Evolutionary conservation across 176 grass and related monocot species (phyloP), one percentile per base, ranked within the genome.

Genomic region (Typha latifolia): DNA sequence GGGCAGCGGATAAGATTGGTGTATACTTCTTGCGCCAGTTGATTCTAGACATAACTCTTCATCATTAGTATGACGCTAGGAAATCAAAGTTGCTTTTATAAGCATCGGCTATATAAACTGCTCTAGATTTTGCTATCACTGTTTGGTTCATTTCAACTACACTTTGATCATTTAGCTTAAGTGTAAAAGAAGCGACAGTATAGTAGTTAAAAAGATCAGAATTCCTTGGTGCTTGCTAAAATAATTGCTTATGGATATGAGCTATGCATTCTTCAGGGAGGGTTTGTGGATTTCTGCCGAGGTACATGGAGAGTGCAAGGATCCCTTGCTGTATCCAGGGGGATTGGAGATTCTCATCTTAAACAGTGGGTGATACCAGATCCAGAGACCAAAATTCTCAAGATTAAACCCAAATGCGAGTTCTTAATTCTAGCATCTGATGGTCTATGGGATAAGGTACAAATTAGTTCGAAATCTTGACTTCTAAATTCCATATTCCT

Each of bases 281-380:
- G 95, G 15, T 87, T 87, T 19, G 81, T 99, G 61, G 81, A 94
- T 67, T 94, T 85, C 48, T 73, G 71, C 57, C 86, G 84, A 6
- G 95, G 95, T 51, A 87, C 90, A 79, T 99, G 95, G 95, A 83
- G 95, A 78, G 49, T 99, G 14, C 95, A 99, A 74, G 95, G 95
- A 18, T 90, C 95, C 12, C 65, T 99, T 14, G 89, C 95, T 4
- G 86, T 99, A 22, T 99, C 95, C 5, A 83, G 95, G 55, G 81
- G 84, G 57, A 90, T 99, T 43, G 95, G 95, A 4, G 95, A 99
- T 75, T 76, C 86, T 1, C 89, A 94, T 72, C 73, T 94, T 5
- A 99, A 94, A 77, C 81, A 90, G 66, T 99, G 89, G 95, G 69
- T 99, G 49, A 85, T 99, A 24, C 68, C 89, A 34, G 82, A 90